Base-by-base conservation (phyloP, 148 eudicot species). In the Limonium bicolor region DNA sequence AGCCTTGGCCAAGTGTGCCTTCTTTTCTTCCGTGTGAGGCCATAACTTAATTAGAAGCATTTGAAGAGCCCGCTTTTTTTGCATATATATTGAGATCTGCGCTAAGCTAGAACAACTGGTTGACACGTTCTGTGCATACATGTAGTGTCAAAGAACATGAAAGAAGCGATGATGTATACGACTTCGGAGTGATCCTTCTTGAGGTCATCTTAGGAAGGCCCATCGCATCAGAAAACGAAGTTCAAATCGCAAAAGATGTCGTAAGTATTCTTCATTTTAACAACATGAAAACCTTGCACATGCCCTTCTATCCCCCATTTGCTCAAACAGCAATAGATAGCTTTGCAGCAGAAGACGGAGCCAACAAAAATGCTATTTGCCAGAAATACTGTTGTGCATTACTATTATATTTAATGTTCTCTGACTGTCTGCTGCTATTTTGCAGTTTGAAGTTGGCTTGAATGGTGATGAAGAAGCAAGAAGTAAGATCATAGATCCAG, bases 131-230 rank as follows among this genome's bases (percentile, higher is more conserved):
- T 50, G 5, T 24, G 27, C 30, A 29, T 61, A 30, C 26, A 20
- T 41, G 16, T 58, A 76, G 80, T 53, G 60, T 24, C 23, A 67
- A 47, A 12, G 55, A 58, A 19, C 56, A 54, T 6, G 66, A 68
- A 43, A 78, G 68, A 59, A 48, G 53, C 17, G 88, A 84, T 36
- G 88, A 84, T 36, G 67, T 84, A 1, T 73, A 71, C 36, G 82
- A 84, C 48, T 64, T 84, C 46, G 95, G 95, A 26, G 82, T 80
- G 39, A 76, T 84, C 40, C 62, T 84, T 25, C 58, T 71, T 13
- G 90, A 84, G 65, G 53, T 76, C 33, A 64, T 80, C 7, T 41
- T 73, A 4, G 95, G 90, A 62, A 69, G 77, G 53, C 36, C 48
- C 19, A 69, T 84, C 41, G 51, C 12, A 43, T 59, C 75, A 1